Conservation (phyloP, 2,329 filamentous ascomycete species). For the Microdochium trichocladiopsis region DNA sequence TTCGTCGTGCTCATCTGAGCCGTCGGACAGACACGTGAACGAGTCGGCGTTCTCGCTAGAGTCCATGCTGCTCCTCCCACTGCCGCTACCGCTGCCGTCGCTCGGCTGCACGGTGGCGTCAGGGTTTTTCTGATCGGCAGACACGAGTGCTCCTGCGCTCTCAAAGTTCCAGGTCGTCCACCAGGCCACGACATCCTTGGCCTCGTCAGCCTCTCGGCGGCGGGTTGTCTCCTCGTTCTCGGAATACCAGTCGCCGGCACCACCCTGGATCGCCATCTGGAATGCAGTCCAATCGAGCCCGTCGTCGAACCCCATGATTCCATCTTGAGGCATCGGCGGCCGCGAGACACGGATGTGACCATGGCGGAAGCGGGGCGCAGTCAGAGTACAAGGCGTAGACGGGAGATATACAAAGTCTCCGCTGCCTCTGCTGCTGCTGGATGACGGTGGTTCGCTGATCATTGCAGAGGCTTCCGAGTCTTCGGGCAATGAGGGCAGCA, state of each 20-base stretch:
- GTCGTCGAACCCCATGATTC: slow-evolving; percentile 35
- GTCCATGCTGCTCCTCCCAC: not conserved
- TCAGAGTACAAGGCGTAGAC: slow-evolving; percentile 41
- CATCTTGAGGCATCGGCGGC: slow-evolving; percentile 26
- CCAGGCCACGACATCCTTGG: slow-evolving; percentile 42
- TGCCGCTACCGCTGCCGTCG: not conserved
- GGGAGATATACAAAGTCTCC: slow-evolving; percentile 39
- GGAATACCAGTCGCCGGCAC: slow-evolving; percentile 42
- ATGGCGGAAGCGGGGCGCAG: slow-evolving; percentile 42
- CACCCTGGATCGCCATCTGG: slow-evolving; percentile 56
- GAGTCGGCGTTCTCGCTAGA: slow-evolving; percentile 11
- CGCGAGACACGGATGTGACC: slow-evolving; percentile 47
- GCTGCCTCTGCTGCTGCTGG: slow-evolving; percentile 1
- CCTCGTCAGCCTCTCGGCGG: slow-evolving; percentile 34
- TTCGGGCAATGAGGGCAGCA: not conserved
- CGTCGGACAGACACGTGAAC: slow-evolving; percentile 17
- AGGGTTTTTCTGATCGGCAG: slow-evolving; percentile 17
- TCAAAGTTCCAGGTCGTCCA: slow-evolving; percentile 43
- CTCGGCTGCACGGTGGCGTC: slow-evolving; percentile 12
- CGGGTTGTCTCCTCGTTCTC: slow-evolving; percentile 34
- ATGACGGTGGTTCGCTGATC: not conserved
- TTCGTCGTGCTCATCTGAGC: slow-evolving; percentile 17
- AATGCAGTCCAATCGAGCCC: slow-evolving; percentile 58
- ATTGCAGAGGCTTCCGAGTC: not conserved
- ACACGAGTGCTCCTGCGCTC: slow-evolving; percentile 30